A percentile compares a stretch with the other conserved stretches of the same genome.
Evolutionary conservation across 495 filamentous ascomycete genomes (phyloP).

Genomic region (Penicillium lagena): DNA sequence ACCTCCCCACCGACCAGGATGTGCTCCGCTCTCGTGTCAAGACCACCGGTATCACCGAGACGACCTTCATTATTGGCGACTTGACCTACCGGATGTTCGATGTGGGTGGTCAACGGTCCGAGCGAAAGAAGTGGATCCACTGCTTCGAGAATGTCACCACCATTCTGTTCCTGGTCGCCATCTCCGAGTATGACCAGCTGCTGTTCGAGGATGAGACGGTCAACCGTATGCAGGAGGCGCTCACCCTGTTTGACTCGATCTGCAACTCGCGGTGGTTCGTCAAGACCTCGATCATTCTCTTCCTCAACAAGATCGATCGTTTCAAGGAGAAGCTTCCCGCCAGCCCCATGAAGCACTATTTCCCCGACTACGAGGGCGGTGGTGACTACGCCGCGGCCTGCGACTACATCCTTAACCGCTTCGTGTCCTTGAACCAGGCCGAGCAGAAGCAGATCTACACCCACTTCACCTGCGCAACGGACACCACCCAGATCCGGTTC

Average conservation of each 20-base stretch:
- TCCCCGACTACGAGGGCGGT: conserved; percentile 95
- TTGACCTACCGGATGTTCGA: conserved; percentile 99
- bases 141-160: conserved; percentile 99
- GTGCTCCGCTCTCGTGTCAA: conserved; percentile 96
- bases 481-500: conserved; percentile 97
- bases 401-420: conserved; percentile 95
- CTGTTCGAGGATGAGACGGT: conserved; percentile 83
- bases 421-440: conserved; percentile 95
- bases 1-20: conserved; percentile 96
- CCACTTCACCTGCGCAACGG: conserved; percentile 97
- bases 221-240: conserved; percentile 99
- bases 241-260: conserved; percentile 98
- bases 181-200: conserved; percentile 98
- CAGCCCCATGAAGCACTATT: conserved; percentile 99
- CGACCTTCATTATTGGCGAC: conserved; percentile 95
- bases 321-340: conserved; percentile 99
- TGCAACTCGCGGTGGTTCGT: conserved; percentile 99
- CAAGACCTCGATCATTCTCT: conserved; percentile 98
- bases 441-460: conserved; percentile 99
- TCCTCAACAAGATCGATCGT: conserved; percentile 99
- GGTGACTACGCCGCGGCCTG: conserved; percentile 89
- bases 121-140: conserved; percentile 99
- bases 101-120: conserved; percentile 95
- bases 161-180: conserved; percentile 96
- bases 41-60: conserved; percentile 99